phyloP scores from a whole-genome alignment of 257 asterid genomes.

The Jacaranda copaia region DNA sequence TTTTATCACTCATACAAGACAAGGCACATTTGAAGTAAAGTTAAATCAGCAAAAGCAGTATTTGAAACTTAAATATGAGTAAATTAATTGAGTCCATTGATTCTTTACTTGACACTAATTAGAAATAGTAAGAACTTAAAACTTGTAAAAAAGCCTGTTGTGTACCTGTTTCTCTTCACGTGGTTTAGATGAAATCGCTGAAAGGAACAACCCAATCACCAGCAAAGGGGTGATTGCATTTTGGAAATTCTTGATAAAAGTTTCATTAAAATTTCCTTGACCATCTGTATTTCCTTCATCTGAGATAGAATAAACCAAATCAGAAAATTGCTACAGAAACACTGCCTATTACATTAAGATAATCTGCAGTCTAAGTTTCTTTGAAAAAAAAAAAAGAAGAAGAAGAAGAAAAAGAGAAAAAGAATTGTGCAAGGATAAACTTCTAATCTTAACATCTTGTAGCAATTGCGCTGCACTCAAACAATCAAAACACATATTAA shows the following conservation, averaged over 20 bases:
- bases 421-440: slow-evolving; percentile 7
- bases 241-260: slow-evolving; percentile 45
- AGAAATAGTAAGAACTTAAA: background rate
- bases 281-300: slow-evolving; percentile 70
- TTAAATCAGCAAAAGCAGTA: background rate
- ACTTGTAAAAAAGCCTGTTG: slow-evolving; percentile 20
- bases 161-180: slow-evolving; percentile 70
- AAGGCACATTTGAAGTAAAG: background rate
- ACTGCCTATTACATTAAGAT: slow-evolving; percentile 14
- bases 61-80: slow-evolving; percentile 10
- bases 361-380: background rate
- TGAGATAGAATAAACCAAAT: slow-evolving; percentile 37
- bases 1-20: background rate
- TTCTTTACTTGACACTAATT: slow-evolving; percentile 16
- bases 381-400: no score
- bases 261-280: slow-evolving; percentile 45
- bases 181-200: slow-evolving; percentile 48
- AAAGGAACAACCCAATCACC: slow-evolving; percentile 49
- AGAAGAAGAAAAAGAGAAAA: no score
- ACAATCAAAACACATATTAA: no score
- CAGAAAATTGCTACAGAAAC: slow-evolving; percentile 9
- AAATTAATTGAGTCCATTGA: background rate
- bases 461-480: background rate
- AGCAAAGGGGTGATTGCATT: slow-evolving; percentile 48
- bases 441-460: slow-evolving; percentile 13